Evolutionary conservation across 1,139 yeast genomes (phyloP).

Genomic region (Suhomyces wounanorum): DNA sequence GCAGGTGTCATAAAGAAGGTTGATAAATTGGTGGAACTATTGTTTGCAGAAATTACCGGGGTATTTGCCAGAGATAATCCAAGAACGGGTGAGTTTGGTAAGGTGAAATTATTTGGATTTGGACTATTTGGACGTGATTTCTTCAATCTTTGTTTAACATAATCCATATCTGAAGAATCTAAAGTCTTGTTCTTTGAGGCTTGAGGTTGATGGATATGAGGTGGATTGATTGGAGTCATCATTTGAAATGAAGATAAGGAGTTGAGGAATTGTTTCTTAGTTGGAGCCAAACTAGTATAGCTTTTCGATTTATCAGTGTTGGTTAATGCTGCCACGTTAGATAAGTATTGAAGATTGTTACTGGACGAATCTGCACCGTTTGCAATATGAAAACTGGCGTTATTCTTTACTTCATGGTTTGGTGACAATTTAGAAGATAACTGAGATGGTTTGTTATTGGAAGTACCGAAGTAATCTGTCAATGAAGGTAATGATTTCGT

Average conservation of each 20-base stretch:
- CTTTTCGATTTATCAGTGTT: slow-evolving; percentile 17
- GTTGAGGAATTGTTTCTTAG: slow-evolving; percentile 26
- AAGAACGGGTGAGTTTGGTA: slow-evolving; percentile 61
- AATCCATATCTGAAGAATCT: slow-evolving; percentile 45
- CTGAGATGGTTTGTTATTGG: neutral
- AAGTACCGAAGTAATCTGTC: slow-evolving; percentile 52
- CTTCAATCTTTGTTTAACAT: slow-evolving; percentile 55
- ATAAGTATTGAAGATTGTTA: slow-evolving; percentile 29
- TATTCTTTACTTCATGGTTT: slow-evolving; percentile 1
- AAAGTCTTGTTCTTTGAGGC: slow-evolving; percentile 23
- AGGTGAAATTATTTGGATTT: slow-evolving; percentile 42
- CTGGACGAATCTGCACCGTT: slow-evolving; percentile 13
- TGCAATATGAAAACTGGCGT: slow-evolving; percentile 12
- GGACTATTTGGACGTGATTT: slow-evolving; percentile 76
- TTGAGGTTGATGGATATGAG: slow-evolving; percentile 3
- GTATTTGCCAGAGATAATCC: slow-evolving; percentile 46
- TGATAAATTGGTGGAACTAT: slow-evolving; percentile 48
- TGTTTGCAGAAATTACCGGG: slow-evolving; percentile 47
- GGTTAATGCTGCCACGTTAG: slow-evolving; percentile 20
- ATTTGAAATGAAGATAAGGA: slow-evolving; percentile 53
- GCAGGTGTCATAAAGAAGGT: slow-evolving; percentile 35
- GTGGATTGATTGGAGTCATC: slow-evolving; percentile 47
- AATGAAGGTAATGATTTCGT: slow-evolving; percentile 67
- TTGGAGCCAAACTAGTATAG: slow-evolving; percentile 17
- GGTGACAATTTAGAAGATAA: neutral